These are phyloP conservation scores for Podospora fimiseda DNA, from an alignment of 495 filamentous ascomycete species.

Conservation along the genomic window DNA sequence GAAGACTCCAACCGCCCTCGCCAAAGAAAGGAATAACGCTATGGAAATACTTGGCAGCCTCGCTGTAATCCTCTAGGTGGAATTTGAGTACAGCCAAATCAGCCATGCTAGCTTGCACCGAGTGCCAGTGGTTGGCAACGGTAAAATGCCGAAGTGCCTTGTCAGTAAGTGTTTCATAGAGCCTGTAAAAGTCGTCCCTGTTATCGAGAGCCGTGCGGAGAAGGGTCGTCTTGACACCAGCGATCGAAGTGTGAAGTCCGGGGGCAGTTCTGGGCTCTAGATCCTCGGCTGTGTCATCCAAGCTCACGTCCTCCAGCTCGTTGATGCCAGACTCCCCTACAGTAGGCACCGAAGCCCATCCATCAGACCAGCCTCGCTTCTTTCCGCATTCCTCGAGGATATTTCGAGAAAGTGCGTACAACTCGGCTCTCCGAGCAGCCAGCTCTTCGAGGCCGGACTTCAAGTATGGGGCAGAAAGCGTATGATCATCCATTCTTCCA, in stretches of 20 bases:
- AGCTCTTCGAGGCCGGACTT: constrained; percentile 74
- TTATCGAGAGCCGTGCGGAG: constrained; percentile 45
- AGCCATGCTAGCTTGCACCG: constrained; percentile 67
- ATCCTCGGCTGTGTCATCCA: constrained; percentile 31
- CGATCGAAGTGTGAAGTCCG: constrained; percentile 19
- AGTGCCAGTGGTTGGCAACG: constrained; percentile 67
- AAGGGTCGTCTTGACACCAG: constrained; percentile 47
- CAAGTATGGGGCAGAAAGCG: constrained; percentile 31
- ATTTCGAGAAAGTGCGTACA: constrained; percentile 72
- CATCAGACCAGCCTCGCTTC: constrained; percentile 68
- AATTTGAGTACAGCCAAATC: constrained; percentile 84
- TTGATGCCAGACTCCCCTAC: constrained; percentile 44
- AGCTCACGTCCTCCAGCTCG: constrained; percentile 52
- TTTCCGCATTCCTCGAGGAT: constrained; percentile 68
- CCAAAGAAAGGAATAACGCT: constrained; percentile 78
- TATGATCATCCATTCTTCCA: constrained; percentile 27
- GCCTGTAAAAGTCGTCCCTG: constrained; percentile 47
- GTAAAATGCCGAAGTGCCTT: constrained; percentile 67
- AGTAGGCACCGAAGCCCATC: constrained; percentile 62
- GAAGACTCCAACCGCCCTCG: constrained; percentile 66
- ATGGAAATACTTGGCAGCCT: constrained; percentile 73
- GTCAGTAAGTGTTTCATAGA: constrained; percentile 67
- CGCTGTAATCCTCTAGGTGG: constrained; percentile 61
- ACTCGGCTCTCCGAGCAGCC: constrained; percentile 72
- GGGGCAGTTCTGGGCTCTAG: constrained; percentile 22